Evolutionary conservation across 768 basidiomycete species (phyloP).

Genomic region (Ramaria sp.): DNA sequence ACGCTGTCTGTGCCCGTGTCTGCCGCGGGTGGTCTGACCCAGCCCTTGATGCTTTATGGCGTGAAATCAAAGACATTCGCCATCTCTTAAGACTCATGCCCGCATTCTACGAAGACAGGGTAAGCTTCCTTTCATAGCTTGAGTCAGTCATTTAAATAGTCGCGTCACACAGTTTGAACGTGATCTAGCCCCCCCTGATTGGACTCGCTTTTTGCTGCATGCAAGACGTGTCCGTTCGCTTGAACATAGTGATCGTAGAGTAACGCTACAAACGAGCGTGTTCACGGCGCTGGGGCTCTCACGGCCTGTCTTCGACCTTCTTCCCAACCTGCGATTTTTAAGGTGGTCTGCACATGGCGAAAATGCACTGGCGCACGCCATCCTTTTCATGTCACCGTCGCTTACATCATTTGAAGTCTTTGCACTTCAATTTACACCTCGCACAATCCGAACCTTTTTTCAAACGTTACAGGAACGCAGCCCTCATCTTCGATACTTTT

Average conservation of each 20-base stretch:
- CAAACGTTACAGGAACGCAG: constrained; percentile 8
- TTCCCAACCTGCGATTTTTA: constrained; percentile 6
- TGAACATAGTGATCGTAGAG: constrained; percentile 8
- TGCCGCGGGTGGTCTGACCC: constrained; percentile 51
- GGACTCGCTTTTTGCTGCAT: constrained; percentile 46
- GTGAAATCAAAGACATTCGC: constrained; percentile 35
- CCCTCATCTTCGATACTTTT: constrained; percentile 6
- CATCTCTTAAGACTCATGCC: constrained; percentile 40
- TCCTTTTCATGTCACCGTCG: constrained; percentile 7
- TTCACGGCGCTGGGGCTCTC: constrained; percentile 6
- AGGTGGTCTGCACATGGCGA: constrained; percentile 9
- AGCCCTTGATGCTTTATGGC: constrained; percentile 49
- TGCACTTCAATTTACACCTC: constrained; percentile 2
- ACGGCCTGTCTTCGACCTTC: constrained; percentile 7
- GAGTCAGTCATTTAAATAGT: background rate
- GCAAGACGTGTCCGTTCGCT: constrained; percentile 33
- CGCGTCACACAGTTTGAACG: constrained; percentile 23
- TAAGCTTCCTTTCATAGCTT: background rate
- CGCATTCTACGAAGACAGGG: constrained; percentile 24
- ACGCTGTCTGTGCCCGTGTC: constrained; percentile 39
- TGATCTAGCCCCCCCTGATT: constrained; percentile 37
- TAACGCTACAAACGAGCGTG: constrained; percentile 5
- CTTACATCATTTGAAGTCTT: constrained; percentile 8
- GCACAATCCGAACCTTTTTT: constrained; percentile 6
- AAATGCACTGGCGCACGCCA: constrained; percentile 5